Evolutionary conservation across 2,329 filamentous ascomycete genomes (phyloP).

Genomic region (Laburnicola sp.): DNA sequence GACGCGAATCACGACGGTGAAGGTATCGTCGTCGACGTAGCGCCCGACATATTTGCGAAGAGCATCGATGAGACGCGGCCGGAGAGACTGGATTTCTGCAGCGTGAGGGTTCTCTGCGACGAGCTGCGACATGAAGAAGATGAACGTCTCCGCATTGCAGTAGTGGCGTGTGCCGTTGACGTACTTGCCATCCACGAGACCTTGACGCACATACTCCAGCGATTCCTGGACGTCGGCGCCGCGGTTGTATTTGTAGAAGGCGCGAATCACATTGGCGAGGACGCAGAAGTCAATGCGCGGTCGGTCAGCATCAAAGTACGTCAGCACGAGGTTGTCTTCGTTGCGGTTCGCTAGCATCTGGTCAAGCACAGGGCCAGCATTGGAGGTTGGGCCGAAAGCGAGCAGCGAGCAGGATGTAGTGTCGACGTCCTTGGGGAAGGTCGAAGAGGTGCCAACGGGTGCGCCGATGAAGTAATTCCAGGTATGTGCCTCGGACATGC

Average conservation of each 20-base stretch:
- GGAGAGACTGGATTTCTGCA: slow-evolving; percentile 24
- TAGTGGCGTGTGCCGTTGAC: slow-evolving; percentile 42
- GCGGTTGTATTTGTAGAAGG: slow-evolving; percentile 38
- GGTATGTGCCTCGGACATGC: slow-evolving; percentile 7
- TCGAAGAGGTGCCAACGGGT: slow-evolving; percentile 14
- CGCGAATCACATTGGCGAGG: slow-evolving; percentile 38
- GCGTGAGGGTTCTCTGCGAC: slow-evolving; percentile 20
- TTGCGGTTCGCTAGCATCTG: slow-evolving; percentile 42
- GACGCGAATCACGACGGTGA: slow-evolving; percentile 35
- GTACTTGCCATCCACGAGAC: slow-evolving; percentile 29
- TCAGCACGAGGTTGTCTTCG: slow-evolving; percentile 47
- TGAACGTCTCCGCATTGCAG: slow-evolving; percentile 35
- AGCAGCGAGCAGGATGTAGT: slow-evolving; percentile 39
- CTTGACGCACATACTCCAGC: slow-evolving; percentile 25
- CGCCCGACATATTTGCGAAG: slow-evolving; percentile 29
- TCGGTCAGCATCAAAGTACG: slow-evolving; percentile 35
- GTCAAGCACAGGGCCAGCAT: slow-evolving; percentile 13
- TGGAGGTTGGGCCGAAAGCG: slow-evolving; percentile 20
- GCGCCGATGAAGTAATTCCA: slow-evolving; percentile 37
- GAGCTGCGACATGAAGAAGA: slow-evolving; percentile 36
- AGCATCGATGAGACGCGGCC: slow-evolving; percentile 23
- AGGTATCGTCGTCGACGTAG: slow-evolving; percentile 19
- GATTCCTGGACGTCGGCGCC: slow-evolving; percentile 25
- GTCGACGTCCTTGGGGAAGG: slow-evolving; percentile 43
- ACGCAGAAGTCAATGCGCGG: slow-evolving; percentile 36